Evolutionary conservation across 23 red algal genomes (phyloP).

Genomic region (Gracilaria vermiculophylla): DNA sequence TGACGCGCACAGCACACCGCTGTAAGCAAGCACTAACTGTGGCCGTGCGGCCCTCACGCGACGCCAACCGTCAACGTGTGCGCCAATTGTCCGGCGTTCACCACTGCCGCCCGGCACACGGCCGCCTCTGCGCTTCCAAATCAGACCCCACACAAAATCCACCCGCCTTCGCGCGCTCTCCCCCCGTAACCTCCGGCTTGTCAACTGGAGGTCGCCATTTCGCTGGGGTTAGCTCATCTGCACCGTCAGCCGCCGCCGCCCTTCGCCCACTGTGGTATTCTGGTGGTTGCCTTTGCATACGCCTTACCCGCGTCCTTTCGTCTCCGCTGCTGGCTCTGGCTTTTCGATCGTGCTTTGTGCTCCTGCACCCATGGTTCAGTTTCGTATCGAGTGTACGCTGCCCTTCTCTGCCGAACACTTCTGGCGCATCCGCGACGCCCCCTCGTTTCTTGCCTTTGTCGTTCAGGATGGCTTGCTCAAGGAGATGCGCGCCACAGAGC

Average conservation of each 20-base stretch:
- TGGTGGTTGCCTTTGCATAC: too few species aligned
- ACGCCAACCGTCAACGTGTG: constrained; percentile 15
- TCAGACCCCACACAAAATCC: not conserved
- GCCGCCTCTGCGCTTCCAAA: not conserved
- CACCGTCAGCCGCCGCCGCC: too few species aligned
- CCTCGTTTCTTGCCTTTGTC: constrained; percentile 60
- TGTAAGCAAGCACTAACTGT: not conserved
- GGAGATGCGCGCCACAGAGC: constrained; percentile 40
- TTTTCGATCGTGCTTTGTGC: not conserved
- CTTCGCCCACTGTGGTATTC: too few species aligned
- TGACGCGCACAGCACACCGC: not conserved
- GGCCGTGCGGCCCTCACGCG: not conserved
- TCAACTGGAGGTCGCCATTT: too few species aligned
- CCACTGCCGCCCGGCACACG: not conserved
- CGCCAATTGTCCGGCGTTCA: not conserved
- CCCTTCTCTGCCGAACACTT: constrained; percentile 54
- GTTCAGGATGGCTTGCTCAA: constrained; percentile 57
- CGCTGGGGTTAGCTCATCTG: too few species aligned
- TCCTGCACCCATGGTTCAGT: constrained; percentile 36
- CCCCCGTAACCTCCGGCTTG: too few species aligned
- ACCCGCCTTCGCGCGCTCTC: not conserved
- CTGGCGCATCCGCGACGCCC: constrained; percentile 68
- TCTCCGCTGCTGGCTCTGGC: not conserved
- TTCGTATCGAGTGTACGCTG: constrained; percentile 46
- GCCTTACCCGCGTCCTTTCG: not conserved